phyloP scores from a whole-genome alignment of 1,284 basidiomycete genomes.

The Blastosporella zonata region DNA sequence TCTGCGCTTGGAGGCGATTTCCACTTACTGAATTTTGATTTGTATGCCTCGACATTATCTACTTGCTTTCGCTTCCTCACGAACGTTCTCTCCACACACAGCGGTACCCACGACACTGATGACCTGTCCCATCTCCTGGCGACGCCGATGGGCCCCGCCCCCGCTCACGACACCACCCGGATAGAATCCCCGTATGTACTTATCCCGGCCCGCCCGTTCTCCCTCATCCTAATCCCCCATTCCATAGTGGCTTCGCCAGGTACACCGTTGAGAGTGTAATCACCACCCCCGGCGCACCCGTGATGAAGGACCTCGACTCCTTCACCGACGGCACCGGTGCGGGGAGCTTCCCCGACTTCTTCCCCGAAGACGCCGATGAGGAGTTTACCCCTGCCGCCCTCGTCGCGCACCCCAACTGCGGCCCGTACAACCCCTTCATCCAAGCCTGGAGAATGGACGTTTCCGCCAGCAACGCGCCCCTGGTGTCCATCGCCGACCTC shows the following conservation, averaged over 20 bases:
- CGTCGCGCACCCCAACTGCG: neutral
- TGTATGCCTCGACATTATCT: constrained; percentile 3
- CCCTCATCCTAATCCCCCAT: neutral
- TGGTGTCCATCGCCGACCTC: constrained; percentile 6
- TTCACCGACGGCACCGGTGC: constrained; percentile 51
- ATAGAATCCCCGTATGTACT: constrained; percentile 19
- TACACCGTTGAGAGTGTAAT: constrained; percentile 21
- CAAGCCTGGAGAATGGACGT: constrained; percentile 29
- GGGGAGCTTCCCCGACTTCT: constrained; percentile 49
- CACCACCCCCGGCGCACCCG: constrained; percentile 39
- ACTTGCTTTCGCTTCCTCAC: neutral
- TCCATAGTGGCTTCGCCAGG: constrained; percentile 10
- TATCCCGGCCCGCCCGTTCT: neutral
- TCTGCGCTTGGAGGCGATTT: constrained; percentile 11
- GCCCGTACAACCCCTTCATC: constrained; percentile 11
- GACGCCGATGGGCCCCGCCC: constrained; percentile 5
- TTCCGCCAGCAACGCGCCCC: constrained; percentile 19
- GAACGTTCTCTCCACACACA: neutral
- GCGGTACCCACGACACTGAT: neutral
- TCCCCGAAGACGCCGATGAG: constrained; percentile 28
- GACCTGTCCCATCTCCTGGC: constrained; percentile 9
- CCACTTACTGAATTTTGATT: constrained; percentile 7
- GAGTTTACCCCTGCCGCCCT: constrained; percentile 12
- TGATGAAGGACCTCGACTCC: constrained; percentile 49
- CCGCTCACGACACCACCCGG: constrained; percentile 12